phyloP scores from a whole-genome alignment of 31 red algal genomes.

The Odonthalia washingtoniensis region DNA sequence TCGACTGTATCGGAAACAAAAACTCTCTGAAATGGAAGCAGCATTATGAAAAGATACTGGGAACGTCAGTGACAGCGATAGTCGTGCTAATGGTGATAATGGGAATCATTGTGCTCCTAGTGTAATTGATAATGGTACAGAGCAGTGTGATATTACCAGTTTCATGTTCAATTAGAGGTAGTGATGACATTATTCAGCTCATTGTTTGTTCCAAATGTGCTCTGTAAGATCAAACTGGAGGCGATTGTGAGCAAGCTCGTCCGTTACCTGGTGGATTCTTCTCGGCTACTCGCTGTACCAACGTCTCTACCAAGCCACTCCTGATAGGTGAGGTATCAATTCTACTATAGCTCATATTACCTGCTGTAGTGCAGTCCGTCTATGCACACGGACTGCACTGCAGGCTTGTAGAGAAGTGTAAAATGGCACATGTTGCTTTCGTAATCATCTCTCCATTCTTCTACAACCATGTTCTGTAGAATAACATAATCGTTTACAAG shows the following conservation, averaged over 20 bases:
- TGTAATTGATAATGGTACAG: neutral
- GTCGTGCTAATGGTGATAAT: no score
- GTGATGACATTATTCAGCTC: neutral
- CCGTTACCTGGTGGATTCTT: constrained; percentile 17
- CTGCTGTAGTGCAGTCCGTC: no score
- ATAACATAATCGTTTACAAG: constrained; percentile 30
- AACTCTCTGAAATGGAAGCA: constrained; percentile 4
- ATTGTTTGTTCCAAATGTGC: constrained; percentile 3
- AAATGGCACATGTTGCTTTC: no score
- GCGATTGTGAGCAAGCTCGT: neutral
- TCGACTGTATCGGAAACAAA: neutral
- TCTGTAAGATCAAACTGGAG: constrained; percentile 9
- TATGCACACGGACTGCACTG: neutral
- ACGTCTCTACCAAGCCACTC: neutral
- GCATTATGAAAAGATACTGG: no score
- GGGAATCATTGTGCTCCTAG: neutral
- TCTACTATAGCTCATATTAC: neutral
- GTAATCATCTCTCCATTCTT: constrained; percentile 10
- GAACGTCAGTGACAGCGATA: no score
- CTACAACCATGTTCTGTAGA: constrained; percentile 37
- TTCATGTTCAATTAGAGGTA: neutral
- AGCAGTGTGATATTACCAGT: neutral
- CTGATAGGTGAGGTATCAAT: neutral
- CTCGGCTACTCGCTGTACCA: constrained; percentile 28
- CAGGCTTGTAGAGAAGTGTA: neutral